Evolutionary conservation across 208 protist genomes (phyloP).

Genomic region (Leishmania tropica): DNA sequence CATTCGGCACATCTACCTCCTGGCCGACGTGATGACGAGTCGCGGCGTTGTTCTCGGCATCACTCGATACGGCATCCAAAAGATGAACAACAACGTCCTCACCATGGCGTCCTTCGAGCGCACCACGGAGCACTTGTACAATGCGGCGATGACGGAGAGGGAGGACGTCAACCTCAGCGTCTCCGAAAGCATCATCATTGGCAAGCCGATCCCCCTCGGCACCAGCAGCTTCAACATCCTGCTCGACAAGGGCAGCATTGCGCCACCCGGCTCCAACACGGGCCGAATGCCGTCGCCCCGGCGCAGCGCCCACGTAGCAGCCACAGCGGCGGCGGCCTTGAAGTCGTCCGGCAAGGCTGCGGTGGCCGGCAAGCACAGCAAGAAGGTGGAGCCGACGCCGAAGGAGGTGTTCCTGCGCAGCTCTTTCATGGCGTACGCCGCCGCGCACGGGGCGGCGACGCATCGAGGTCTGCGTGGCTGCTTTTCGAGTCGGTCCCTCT

Average conservation of each 20-base stretch:
- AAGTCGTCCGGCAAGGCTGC: constrained; percentile 1
- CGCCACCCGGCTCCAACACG: constrained; percentile 24
- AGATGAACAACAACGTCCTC: constrained; percentile 99
- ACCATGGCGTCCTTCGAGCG: constrained; percentile 99
- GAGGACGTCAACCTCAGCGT: constrained; percentile 88
- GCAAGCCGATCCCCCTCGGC: constrained; percentile 96
- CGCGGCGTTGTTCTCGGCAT: constrained; percentile 98
- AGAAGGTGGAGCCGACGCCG: constrained; percentile 19
- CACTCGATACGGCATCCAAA: constrained; percentile 98
- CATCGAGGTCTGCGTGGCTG: constrained; percentile 8
- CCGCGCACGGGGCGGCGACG: constrained; percentile 8
- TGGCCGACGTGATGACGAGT: constrained; percentile 99
- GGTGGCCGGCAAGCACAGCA: constrained; percentile 1
- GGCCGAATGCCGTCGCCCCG: constrained; percentile 10
- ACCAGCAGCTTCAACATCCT: constrained; percentile 95
- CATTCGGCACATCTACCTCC: constrained; percentile 97
- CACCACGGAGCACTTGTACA: constrained; percentile 99
- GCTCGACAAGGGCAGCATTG: constrained; percentile 44
- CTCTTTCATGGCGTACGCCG: constrained; percentile 18
- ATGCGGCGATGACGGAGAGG: constrained; percentile 94
- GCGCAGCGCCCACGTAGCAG: not conserved
- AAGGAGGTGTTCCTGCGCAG: constrained; percentile 34
- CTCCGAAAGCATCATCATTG: constrained; percentile 99
- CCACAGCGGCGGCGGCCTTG: constrained; percentile 4
- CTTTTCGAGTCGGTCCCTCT: constrained; percentile 29